Base-by-base conservation (phyloP, 1,139 yeast genomes). In the Kazachstania sp. region DNA sequence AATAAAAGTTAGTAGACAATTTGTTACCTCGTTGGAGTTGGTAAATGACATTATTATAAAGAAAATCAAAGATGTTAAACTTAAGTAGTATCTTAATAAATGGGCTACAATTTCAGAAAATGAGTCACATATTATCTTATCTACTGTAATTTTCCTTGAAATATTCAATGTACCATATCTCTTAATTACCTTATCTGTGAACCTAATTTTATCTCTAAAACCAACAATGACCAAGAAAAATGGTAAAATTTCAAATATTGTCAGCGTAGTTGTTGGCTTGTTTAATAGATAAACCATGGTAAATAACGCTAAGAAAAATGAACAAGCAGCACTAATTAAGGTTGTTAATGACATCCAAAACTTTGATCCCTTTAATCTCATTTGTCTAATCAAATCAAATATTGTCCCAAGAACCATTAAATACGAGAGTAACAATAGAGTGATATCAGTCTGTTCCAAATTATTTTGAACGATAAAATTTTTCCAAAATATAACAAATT, bases 161-260 rank as follows among this genome's bases (percentile, higher is more conserved):
- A 61, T 54, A 42, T 69, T 70, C 38, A 65, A 57, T 47, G 55
- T 61, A 44, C 61, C 58, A 49, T 59, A 63, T 47, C 67, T 59
- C 53, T 68, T 57, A 49, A 63, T 43, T 26, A 67, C 56, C 43
- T 74, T 68, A 32, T 81, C 73, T 1, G 97, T 85, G 55, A 90
- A 75, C 23, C 81, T 74, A 26, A 87, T 78, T 61, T 92, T 90
- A 65, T 86, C 86, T 61, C 87, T 90, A 69, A 92, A 92, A 1
- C 98, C 99, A 60, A 92, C 81, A 7, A 90, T 82, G 20, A 95
- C 92, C 20, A 90, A 95, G 59, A 94, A 75, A 67, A 94, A 92
- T 23, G 99, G 99, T 45, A 94, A 71, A 8, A 97, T 97, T 71
- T 94, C 97, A 46, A 92, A 79, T 55, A 92, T 72, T 51, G 87